Percentiles rank a stretch among this genome's conserved stretches.
Conservation (phyloP, 2,329 filamentous ascomycete genomes). For the Stachybotrys echinatus region DNA sequence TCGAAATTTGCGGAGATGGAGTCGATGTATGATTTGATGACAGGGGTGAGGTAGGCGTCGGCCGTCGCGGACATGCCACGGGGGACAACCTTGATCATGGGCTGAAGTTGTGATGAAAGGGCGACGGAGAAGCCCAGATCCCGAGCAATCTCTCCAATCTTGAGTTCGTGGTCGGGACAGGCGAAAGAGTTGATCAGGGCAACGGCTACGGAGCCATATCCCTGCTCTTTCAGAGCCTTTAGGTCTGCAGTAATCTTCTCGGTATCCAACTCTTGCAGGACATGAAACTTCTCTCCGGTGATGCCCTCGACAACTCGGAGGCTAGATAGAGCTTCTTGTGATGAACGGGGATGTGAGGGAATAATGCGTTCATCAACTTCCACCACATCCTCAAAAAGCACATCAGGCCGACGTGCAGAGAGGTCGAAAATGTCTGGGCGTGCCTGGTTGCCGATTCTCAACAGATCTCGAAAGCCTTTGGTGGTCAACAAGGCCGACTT, state of each 20-base stretch:
- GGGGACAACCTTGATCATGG: constrained; percentile 36
- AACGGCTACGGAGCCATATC: constrained; percentile 47
- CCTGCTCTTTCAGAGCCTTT: constrained; percentile 54
- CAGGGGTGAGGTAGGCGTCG: constrained; percentile 26
- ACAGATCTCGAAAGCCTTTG: constrained; percentile 64
- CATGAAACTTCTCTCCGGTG: constrained; percentile 62
- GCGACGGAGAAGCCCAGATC: constrained; percentile 33
- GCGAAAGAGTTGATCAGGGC: constrained; percentile 67
- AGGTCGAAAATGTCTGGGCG: constrained; percentile 68
- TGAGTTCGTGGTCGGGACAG: constrained; percentile 49
- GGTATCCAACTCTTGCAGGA: constrained; percentile 54
- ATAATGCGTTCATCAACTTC: constrained; percentile 67
- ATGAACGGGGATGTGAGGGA: neutral
- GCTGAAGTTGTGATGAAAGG: constrained; percentile 23
- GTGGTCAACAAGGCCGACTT: constrained; percentile 65
- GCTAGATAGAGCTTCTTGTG: constrained; percentile 7
- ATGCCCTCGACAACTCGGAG: constrained; percentile 41
- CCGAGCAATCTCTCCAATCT: constrained; percentile 24
- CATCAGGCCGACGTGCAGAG: constrained; percentile 60
- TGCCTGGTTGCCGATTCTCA: constrained; percentile 67
- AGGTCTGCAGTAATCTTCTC: constrained; percentile 48
- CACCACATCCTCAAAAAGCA: constrained; percentile 63
- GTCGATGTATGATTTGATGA: constrained; percentile 15
- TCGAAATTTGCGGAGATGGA: constrained; percentile 18
- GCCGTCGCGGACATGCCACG: constrained; percentile 33